These are phyloP conservation scores for Thielaviopsis populi DNA, from an alignment of 2,329 filamentous ascomycete genomes.

Conservation along the genomic window DNA sequence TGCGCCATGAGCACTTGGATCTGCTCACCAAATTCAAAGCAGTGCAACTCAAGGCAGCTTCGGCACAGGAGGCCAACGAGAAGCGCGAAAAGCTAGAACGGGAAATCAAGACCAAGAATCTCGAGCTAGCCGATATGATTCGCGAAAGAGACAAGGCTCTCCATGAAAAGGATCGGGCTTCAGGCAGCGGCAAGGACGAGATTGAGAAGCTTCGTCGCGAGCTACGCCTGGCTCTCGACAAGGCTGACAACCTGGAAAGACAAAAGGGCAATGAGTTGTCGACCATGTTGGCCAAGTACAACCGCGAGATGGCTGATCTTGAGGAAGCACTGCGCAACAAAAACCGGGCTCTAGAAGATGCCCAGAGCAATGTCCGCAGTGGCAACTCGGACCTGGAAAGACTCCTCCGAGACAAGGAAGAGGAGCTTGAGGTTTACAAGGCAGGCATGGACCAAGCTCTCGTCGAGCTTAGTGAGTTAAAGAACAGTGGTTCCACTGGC, in stretches of 20 bases:
- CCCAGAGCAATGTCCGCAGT: conserved; percentile 61
- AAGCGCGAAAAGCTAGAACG: conserved; percentile 87
- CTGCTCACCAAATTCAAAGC: conserved; percentile 91
- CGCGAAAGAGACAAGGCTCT: conserved; percentile 84
- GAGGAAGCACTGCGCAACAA: conserved; percentile 86
- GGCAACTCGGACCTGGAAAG: conserved; percentile 75
- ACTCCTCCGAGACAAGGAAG: conserved; percentile 81
- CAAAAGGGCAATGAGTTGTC: conserved; percentile 92
- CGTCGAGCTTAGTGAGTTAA: conserved; percentile 80
- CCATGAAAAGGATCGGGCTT: conserved; percentile 80
- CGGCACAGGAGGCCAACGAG: conserved; percentile 92
- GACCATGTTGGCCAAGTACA: conserved; percentile 87
- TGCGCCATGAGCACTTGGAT: conserved; percentile 88
- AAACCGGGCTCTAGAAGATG: conserved; percentile 70
- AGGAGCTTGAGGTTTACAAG: conserved; percentile 96
- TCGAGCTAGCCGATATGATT: conserved; percentile 98
- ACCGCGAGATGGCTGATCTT: conserved; percentile 90
- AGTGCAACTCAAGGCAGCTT: conserved; percentile 90
- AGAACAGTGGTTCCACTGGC: conserved; percentile 44
- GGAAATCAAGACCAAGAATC: conserved; percentile 97
- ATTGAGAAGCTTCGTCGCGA: conserved; percentile 89
- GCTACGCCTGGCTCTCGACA: conserved; percentile 78
- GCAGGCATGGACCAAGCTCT: conserved; percentile 94
- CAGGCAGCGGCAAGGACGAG: conserved; percentile 79
- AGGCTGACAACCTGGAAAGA: conserved; percentile 80